Evolutionary conservation across 202 grass and related monocot genomes (phyloP), one percentile per base, ranked within the genome.

Genomic region (Eragrostis tef): DNA sequence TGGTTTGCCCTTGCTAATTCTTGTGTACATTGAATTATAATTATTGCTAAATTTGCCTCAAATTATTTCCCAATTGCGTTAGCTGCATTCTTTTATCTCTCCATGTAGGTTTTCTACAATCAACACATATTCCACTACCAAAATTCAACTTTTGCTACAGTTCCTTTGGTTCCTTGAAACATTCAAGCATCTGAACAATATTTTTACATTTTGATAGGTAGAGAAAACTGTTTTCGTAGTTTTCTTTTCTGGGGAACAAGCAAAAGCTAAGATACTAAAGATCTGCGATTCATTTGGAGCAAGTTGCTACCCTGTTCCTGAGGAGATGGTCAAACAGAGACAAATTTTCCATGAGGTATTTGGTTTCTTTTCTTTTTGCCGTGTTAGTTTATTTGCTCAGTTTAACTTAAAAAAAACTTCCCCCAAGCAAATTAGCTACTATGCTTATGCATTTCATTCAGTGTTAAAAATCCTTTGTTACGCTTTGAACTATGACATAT

Each of bases 181-280:
- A 20, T 74, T 16, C 15, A 64, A 75, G 20, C 20, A 46, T 81
- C 26, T 88, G 17, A 78, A 61, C 47, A 50, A 42, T 74, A 65
- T 80, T 76, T 61, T 64, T 58, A 75, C 46, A 57, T 60, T 79
- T 44, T 87, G 19, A 17, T 89, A 99, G 96, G 89, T 96, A 71
- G 93, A 96, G 85, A 96, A 99, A 89, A 96, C 87, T 81, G 89
- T 99, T 82, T 99, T 99, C 41, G 91, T 99, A 70, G 81, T 99
- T 80, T 99, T 90, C 86, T 96, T 99, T 92, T 99, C 96, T 48
- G 96, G 96, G 74, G 93, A 99, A 53, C 96, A 99, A 79, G 91
- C 96, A 67, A 99, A 80, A 84, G 75, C 75, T 73, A 99, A 92
- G 79, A 93, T 99, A 77, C 67, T 93, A 60, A 99, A 87, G 86